Percentiles rank a stretch among this genome's conserved stretches.
These are phyloP conservation scores for Sarocladium kiliense DNA, from an alignment of 2,329 filamentous ascomycete genomes.

Conservation along the genomic window DNA sequence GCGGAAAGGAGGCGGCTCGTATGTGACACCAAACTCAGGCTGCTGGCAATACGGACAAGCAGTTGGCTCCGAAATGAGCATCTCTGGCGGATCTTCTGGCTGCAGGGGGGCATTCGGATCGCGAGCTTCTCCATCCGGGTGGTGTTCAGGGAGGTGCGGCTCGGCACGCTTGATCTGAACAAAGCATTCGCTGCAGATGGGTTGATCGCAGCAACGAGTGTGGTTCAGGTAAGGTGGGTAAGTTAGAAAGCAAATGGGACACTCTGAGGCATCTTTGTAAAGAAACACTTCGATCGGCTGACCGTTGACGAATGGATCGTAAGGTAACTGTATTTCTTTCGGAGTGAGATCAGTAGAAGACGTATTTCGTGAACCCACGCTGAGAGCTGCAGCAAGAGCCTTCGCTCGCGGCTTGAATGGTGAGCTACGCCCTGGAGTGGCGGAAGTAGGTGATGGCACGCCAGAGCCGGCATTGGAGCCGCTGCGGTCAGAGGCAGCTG, in stretches of 20 bases:
- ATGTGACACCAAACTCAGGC: slow-evolving; percentile 93
- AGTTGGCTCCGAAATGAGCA: slow-evolving; percentile 85
- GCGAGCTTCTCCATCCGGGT: slow-evolving; percentile 39
- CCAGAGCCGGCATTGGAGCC: slow-evolving; percentile 56
- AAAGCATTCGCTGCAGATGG: slow-evolving; percentile 97
- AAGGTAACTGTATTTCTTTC: slow-evolving; percentile 72
- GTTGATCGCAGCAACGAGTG: slow-evolving; percentile 91
- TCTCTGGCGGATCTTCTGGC: slow-evolving; percentile 49
- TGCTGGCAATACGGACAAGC: slow-evolving; percentile 94
- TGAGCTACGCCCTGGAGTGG: slow-evolving; percentile 30
- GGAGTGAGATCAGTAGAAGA: slow-evolving; percentile 68
- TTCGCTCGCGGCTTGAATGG: slow-evolving; percentile 79
- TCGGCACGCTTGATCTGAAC: slow-evolving; percentile 97
- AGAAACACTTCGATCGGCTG: slow-evolving; percentile 87
- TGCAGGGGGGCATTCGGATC: slow-evolving; percentile 30
- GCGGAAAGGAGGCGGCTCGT: slow-evolving; percentile 82
- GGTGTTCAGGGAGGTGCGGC: slow-evolving; percentile 80
- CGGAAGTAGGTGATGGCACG: slow-evolving; percentile 43
- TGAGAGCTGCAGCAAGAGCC: slow-evolving; percentile 77
- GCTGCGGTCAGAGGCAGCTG: slow-evolving; percentile 67
- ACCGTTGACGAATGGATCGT: slow-evolving; percentile 88
- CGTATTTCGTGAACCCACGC: slow-evolving; percentile 65
- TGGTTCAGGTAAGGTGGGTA: slow-evolving; percentile 93
- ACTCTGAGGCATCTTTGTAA: slow-evolving; percentile 87
- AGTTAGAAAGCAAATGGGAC: slow-evolving; percentile 93